Conservation (phyloP, 2,329 filamentous ascomycete species). For the Ceratocystis eucalypticola region DNA sequence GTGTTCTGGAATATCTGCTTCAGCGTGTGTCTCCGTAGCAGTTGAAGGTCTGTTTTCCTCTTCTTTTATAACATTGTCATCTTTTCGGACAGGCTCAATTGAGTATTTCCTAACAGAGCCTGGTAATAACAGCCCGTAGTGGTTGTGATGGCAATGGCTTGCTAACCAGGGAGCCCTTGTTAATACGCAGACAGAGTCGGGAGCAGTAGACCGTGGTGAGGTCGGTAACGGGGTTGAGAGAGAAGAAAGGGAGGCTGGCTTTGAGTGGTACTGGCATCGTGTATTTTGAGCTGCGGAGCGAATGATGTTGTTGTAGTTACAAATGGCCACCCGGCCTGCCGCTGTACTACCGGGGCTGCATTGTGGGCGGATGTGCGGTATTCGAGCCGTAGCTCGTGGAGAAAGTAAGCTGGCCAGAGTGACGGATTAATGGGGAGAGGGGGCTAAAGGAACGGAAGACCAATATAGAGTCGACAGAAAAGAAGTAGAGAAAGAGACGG, state of each 20-base stretch:
- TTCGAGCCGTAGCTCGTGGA: conserved; percentile 21
- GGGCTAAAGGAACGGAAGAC: neutral
- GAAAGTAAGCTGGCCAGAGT: conserved; percentile 20
- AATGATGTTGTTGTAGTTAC: conserved; percentile 3
- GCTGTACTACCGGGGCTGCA: conserved; percentile 19
- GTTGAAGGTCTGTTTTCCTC: neutral
- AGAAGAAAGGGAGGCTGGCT: neutral
- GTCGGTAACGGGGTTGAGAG: neutral
- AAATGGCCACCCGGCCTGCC: conserved; percentile 18
- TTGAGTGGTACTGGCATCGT: neutral
- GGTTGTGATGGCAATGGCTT: neutral
- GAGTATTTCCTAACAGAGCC: neutral
- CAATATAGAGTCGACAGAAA: neutral
- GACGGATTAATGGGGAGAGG: conserved; percentile 13
- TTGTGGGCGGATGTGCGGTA: conserved; percentile 19
- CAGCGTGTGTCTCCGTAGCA: neutral
- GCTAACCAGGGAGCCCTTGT: neutral
- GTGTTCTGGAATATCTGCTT: neutral
- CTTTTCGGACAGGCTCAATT: neutral
- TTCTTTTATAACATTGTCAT: neutral
- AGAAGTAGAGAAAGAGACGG: neutral
- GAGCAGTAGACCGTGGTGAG: neutral
- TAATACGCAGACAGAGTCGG: neutral
- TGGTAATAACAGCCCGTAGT: neutral
- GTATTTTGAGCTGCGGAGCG: neutral